Evolutionary conservation across 176 grass and related monocot species (phyloP), one percentile per base, ranked within the genome.

Genomic region (Tillandsia leiboldiana): DNA sequence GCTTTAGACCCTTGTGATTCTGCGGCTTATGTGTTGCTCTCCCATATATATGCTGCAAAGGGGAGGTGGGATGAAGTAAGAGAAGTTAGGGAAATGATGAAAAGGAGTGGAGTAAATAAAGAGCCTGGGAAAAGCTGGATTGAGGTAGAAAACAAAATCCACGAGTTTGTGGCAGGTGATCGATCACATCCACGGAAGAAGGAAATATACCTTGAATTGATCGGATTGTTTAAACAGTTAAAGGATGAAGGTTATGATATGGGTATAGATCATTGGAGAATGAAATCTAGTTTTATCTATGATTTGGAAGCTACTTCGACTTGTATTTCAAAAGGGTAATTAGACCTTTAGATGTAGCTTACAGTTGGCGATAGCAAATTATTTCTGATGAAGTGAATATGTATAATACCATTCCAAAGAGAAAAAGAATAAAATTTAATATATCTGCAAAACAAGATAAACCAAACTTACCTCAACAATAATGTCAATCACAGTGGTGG

Each of bases 71-170:
- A 69, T 27, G 53, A 53, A 13, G 75, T 77, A 48, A 54, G 24
- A 22, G 66, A 69, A 77, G 65, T 77, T 11, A 69, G 75, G 50
- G 52, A 77, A 51, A 4, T 27, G 29, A 77, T 77, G 75, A 62
- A 29, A 59, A 53, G 48, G 17, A 63, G 69, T 50, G 65, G 75
- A 48, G 75, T 77, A 20, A 77, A 77, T 18, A 77, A 77, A 12
- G 75, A 77, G 22, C 75, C 75, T 1, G 75, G 75, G 6, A 77
- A 62, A 42, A 77, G 75, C 62, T 69, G 75, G 75, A 69, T 77
- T 51, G 75, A 77, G 33, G 15, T 77, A 14, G 52, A 77, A 15
- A 47, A 67, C 23, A n/a, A 11, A 50, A 53, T 77, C n/a, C 75
- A 77, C 8, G 75, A 69, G 66, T 77, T 77, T 28, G 12, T 69